Base-by-base conservation (phyloP, 2,329 filamentous ascomycete species). In the Pseudogymnoascus sp. region DNA sequence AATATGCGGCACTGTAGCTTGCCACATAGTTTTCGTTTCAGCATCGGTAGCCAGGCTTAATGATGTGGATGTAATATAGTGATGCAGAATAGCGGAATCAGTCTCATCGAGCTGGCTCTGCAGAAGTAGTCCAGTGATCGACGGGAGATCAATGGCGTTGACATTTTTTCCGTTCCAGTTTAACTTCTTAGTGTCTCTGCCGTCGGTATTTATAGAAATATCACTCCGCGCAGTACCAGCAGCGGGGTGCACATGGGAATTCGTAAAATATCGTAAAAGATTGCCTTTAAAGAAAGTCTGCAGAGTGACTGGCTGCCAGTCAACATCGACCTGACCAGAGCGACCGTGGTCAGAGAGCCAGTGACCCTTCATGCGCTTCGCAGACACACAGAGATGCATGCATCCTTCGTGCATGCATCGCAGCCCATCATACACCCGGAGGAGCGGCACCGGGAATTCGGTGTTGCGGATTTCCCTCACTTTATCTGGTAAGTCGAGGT, bases 321-420 rank as follows among this genome's bases (percentile, higher is more conserved):
- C 65, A 3, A 37, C 6, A n/a, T 22, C 61, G 8, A 39, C 35
- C 6, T 59, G 22, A 0, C 66, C 67, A 4, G 63, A 59, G 28
- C 60, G 25, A 7, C 63, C 62, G 60, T 71, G 71, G 3, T 59
- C 53, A 15, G 67, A 62, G 3, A 64, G 20, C 70, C 70, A 72
- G 59, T 73, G 71, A 22, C 61, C 64, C 58, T 69, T 70, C 71
- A 73, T 73, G 5, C 71, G 66, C 63, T 73, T 73, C n/a, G 47
- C 64, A 1, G 71, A 68, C 1, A 67, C 61, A 58, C 71, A 72
- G 2, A 72, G 65, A 63, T 73, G 67, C 6, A 47, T 15, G 47
- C 71, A 73, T 7, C 63, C 63, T 1, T 63, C 8, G 25, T 64
- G 65, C 28, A 33, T 53, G 64, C 69, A 72, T 41, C 35, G 41